Percentiles rank a stretch among this genome's conserved stretches.
These are phyloP conservation scores for Pythium plurisporium DNA, from an alignment of 352 stramenopile genomes.

Conservation along the genomic window DNA sequence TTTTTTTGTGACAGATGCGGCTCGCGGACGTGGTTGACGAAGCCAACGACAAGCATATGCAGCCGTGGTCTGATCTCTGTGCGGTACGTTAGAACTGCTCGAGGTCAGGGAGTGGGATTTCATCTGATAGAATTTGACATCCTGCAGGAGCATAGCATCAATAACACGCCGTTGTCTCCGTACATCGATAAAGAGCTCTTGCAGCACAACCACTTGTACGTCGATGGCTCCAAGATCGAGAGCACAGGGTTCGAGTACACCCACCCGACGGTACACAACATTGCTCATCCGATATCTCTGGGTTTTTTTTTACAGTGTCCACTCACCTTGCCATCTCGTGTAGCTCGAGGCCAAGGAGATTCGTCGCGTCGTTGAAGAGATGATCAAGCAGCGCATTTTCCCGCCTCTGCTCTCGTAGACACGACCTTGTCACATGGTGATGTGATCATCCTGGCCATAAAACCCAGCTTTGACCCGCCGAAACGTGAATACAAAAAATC, in stretches of 20 bases:
- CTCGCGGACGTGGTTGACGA: conserved; percentile 82
- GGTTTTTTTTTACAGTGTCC: neutral
- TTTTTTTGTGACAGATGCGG: conserved; percentile 32
- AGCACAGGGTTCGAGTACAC: conserved; percentile 70
- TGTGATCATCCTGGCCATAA: no score
- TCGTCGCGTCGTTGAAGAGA: conserved; percentile 57
- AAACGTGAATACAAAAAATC: neutral
- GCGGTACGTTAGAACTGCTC: conserved; percentile 26
- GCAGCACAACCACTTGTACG: conserved; percentile 80
- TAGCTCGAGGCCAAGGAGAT: conserved; percentile 60
- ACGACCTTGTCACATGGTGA: neutral
- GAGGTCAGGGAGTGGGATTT: neutral
- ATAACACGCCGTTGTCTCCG: conserved; percentile 78
- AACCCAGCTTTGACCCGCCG: neutral
- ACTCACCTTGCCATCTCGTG: neutral
- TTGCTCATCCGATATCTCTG: neutral
- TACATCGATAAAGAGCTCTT: conserved; percentile 89
- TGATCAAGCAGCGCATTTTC: conserved; percentile 79
- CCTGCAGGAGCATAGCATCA: conserved; percentile 73
- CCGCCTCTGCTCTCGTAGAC: conserved; percentile 57
- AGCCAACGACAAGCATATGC: conserved; percentile 89
- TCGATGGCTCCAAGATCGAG: conserved; percentile 74
- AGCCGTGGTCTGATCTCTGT: conserved; percentile 83
- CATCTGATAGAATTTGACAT: neutral
- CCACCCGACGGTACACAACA: conserved; percentile 48